Evolutionary conservation across 176 grass and related monocot genomes (phyloP), one percentile per base, ranked within the genome.

Genomic region (Avena insularis): DNA sequence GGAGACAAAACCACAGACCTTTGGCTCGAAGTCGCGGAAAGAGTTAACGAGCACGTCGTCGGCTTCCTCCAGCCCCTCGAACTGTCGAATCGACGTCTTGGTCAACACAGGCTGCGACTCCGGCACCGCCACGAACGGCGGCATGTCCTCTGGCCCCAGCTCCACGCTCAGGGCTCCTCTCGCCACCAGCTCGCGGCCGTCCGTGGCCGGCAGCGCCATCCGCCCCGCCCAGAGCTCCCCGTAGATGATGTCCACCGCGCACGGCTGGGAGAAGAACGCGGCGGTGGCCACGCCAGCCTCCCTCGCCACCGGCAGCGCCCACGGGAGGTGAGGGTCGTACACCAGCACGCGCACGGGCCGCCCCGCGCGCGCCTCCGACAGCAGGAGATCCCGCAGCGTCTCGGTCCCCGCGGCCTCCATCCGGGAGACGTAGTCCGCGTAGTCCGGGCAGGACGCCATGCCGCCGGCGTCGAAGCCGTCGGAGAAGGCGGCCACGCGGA

Each of bases 391-490:
- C 61, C 61, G 23, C 2, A 73, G 43, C 20, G 70, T 73, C 43
- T 73, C 70, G 0, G 70, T 13, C 2, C 61, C 61, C 11, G 0
- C 58, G 46, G 69, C 19, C 46, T 45, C 69, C 3, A 82, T n/a
- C 1, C 38, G 79, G 31, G 29, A 46, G 0, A 0, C 1, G 86
- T 65, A 82, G 58, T 45, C 69, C 3, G 2, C 9, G 0, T 13
- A 0, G 23, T 64, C 61, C 60, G 10, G 9, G 21, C 60, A 62
- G 12, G 51, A 9, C 49, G 77, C 50, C 77, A 57, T 57, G 50
- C 84, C 75, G 17, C 43, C 54, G 4, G 48, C 55, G 59, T 80
- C 83, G 31, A 72, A 79, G 87, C 87, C 81, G 40, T 79, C 66
- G 4, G 82, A 89, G 77, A 79, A 73, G 54, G 65, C 75, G 14